Base-by-base conservation (phyloP, 164 flowering plant genomes). In the Piper longum region DNA sequence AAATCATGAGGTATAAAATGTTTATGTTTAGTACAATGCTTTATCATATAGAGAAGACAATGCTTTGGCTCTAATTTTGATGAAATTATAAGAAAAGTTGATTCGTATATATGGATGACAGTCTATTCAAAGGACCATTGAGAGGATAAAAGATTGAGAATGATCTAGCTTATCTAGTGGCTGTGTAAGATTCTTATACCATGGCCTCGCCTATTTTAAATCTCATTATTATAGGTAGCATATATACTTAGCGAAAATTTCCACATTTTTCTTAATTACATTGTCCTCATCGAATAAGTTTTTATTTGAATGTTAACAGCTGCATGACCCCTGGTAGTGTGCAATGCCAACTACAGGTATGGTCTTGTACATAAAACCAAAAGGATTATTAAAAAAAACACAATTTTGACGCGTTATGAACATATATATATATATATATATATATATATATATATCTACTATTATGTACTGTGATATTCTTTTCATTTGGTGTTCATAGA, bases 111-210 rank as follows among this genome's bases (percentile, higher is more conserved):
- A 16, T 60, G 16, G 18, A 36, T 36, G 78, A 72, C 79, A 82
- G 86, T 70, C 71, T 70, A 57, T 82, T 68, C 64, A 72, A 45
- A 68, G 71, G 55, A 74, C 76, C 9, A 67, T 82, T 36, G 75
- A 77, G 70, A 77, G 74, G 55, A 69, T 82, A 57, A 82, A 82
- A 71, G 69, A 66, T 70, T 7, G 83, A 80, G 56, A 75, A 69
- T 67, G 86, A 80, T 40, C 60, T 78, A 3, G 77, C 86, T 44
- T 72, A 74, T 56, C 81, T 76, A 45, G 65, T 76, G 76, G 83
- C 80, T 39, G 39, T 7, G 26, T 12, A 12, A 4, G 44, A n/a
- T 18, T 18, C 42, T 2, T 4, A 42, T n/a, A 18, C 12, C 36
- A 26, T 0, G 36, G 36, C 36, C 2, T 26, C 36, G n/a, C 36